phyloP scores from a whole-genome alignment of 768 basidiomycete genomes.

The Coprinopsis sp. region DNA sequence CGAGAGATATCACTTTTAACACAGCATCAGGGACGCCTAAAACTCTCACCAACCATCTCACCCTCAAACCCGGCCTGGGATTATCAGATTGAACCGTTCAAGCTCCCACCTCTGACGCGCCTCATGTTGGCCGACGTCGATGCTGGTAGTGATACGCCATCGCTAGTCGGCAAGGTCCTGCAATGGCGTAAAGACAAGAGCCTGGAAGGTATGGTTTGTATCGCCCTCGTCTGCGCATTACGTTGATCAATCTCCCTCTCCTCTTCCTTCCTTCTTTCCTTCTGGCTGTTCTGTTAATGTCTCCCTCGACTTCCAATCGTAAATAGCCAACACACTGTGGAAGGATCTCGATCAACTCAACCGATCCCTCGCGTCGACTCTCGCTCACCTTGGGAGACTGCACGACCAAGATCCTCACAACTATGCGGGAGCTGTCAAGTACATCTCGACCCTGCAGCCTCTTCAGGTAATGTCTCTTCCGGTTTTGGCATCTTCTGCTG shows the following conservation, averaged over 20 bases:
- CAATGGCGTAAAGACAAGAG: slow-evolving; percentile 76
- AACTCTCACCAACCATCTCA: slow-evolving; percentile 50
- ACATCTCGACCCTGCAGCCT: slow-evolving; percentile 55
- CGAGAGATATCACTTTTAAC: slow-evolving; percentile 1
- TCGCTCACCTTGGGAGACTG: slow-evolving; percentile 48
- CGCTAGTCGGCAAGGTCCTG: slow-evolving; percentile 86
- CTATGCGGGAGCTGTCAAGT: slow-evolving; percentile 58
- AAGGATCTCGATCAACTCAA: slow-evolving; percentile 58
- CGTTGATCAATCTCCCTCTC: background rate
- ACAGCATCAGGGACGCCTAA: slow-evolving; percentile 17
- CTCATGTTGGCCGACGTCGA: slow-evolving; percentile 94
- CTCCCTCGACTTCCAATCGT: too few relatives aligned
- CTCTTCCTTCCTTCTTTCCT: background rate
- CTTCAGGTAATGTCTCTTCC: slow-evolving; percentile 39
- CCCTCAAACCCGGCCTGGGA: slow-evolving; percentile 74
- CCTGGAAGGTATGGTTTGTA: slow-evolving; percentile 40
- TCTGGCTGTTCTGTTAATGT: too few relatives aligned
- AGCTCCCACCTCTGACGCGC: slow-evolving; percentile 77
- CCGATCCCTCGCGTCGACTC: slow-evolving; percentile 48
- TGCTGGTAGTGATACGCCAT: slow-evolving; percentile 93
- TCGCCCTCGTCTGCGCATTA: background rate
- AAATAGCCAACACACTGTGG: slow-evolving; percentile 61
- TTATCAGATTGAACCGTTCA: slow-evolving; percentile 60
- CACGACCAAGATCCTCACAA: slow-evolving; percentile 40
- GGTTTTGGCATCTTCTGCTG: background rate